These are phyloP conservation scores for Lophiostoma macrostomum DNA, from an alignment of 495 filamentous ascomycete species.

Conservation along the genomic window DNA sequence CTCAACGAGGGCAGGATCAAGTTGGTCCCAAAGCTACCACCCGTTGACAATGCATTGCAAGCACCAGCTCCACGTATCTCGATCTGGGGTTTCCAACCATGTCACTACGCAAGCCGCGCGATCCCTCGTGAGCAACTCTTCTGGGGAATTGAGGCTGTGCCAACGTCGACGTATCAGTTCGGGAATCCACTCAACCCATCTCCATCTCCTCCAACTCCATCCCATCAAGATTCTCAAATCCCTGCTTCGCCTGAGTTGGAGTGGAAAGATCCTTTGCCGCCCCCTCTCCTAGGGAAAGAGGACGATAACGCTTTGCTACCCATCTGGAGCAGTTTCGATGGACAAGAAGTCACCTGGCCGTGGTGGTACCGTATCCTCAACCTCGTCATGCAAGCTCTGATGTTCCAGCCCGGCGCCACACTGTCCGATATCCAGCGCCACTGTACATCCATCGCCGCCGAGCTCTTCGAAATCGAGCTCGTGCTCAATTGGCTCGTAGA, in stretches of 20 bases:
- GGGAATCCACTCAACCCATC: slow-evolving; percentile 52
- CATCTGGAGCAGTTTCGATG: slow-evolving; percentile 77
- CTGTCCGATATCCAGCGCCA: slow-evolving; percentile 2
- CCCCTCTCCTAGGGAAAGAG: slow-evolving; percentile 23
- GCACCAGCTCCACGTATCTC: slow-evolving; percentile 31
- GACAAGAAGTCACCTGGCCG: slow-evolving; percentile 50
- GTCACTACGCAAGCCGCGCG: slow-evolving; percentile 65
- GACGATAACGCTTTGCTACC: slow-evolving; percentile 54
- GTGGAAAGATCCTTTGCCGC: too few relatives aligned
- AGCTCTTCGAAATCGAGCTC: slow-evolving; percentile 24
- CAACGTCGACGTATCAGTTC: slow-evolving; percentile 57
- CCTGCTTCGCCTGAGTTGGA: slow-evolving; percentile 8
- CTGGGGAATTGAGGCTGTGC: slow-evolving; percentile 61
- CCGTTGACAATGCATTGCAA: slow-evolving; percentile 47
- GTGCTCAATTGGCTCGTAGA: slow-evolving; percentile 20
- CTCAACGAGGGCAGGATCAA: slow-evolving; percentile 57
- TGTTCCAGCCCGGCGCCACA: slow-evolving; percentile 14
- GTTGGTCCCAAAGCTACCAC: slow-evolving; percentile 55
- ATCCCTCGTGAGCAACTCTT: slow-evolving; percentile 63
- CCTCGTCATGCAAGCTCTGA: slow-evolving; percentile 20
- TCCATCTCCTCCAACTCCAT: slow-evolving; percentile 33
- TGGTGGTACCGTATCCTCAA: slow-evolving; percentile 56
- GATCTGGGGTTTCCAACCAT: slow-evolving; percentile 68
- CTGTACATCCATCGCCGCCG: background rate
- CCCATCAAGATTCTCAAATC: background rate